Evolutionary conservation across 1,139 yeast genomes (phyloP).

Genomic region (Meyerozyma smithsonii): DNA sequence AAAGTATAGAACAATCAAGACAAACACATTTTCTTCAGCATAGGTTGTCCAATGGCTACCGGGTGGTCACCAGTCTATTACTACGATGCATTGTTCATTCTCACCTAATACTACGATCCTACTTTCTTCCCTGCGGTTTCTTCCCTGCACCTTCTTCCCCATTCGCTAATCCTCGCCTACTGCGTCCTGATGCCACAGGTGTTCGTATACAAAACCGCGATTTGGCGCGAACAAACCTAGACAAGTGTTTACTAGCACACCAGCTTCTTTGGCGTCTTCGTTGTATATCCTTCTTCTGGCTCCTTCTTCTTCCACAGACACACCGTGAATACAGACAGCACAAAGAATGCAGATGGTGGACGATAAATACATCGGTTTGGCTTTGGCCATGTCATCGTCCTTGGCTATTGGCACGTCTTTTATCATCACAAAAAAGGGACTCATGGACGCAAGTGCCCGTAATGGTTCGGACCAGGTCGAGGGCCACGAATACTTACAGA

Average conservation of each 20-base stretch:
- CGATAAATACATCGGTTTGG: constrained; percentile 86
- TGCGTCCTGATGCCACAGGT: background rate
- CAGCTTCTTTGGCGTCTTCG: too few relatives aligned
- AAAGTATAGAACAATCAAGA: too few relatives aligned
- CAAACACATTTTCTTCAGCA: too few relatives aligned
- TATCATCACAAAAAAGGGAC: constrained; percentile 84
- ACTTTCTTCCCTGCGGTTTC: too few relatives aligned
- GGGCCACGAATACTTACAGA: constrained; percentile 68
- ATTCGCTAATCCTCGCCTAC: too few relatives aligned
- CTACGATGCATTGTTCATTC: too few relatives aligned
- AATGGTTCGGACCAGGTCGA: constrained; percentile 63
- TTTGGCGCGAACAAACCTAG: background rate
- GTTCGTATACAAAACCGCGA: background rate
- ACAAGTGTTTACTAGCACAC: background rate
- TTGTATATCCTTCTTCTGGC: background rate
- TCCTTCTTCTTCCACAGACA: background rate
- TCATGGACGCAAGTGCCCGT: constrained; percentile 63
- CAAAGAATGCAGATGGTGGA: constrained; percentile 40
- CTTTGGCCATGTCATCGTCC: constrained; percentile 82
- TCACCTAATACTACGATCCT: too few relatives aligned
- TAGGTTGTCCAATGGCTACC: too few relatives aligned
- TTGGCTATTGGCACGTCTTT: constrained; percentile 88
- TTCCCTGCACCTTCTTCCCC: too few relatives aligned
- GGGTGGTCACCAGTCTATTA: too few relatives aligned
- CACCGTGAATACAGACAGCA: background rate